Conservation (phyloP, 2,329 filamentous ascomycete species). For the Talaromyces sp. region DNA sequence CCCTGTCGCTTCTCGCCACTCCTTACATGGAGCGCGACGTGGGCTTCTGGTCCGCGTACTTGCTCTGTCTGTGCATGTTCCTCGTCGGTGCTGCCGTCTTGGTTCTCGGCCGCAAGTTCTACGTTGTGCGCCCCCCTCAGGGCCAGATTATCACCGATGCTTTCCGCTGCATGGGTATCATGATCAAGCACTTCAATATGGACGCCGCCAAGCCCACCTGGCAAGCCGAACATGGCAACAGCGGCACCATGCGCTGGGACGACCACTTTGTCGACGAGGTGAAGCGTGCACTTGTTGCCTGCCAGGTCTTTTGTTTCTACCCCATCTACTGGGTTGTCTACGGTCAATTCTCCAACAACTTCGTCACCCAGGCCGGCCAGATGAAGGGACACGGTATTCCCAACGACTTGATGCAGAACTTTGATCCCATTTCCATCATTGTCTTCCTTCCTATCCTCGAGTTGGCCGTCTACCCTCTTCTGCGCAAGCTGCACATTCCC, state of each 20-base stretch:
- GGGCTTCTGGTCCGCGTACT: slow-evolving; percentile 62
- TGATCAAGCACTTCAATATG: slow-evolving; percentile 46
- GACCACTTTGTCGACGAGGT: slow-evolving; percentile 68
- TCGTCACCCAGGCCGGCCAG: slow-evolving; percentile 47
- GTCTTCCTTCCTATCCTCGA: slow-evolving; percentile 71
- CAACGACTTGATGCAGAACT: slow-evolving; percentile 71
- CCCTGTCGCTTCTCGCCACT: slow-evolving; percentile 61
- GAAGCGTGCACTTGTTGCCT: slow-evolving; percentile 60
- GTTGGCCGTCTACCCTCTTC: slow-evolving; percentile 60
- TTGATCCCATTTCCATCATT: slow-evolving; percentile 70
- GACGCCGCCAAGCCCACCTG: slow-evolving; percentile 64
- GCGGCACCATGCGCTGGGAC: slow-evolving; percentile 52
- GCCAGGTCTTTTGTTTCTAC: slow-evolving; percentile 67
- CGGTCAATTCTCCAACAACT: slow-evolving; percentile 53
- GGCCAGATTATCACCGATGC: slow-evolving; percentile 62
- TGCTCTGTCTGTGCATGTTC: slow-evolving; percentile 60
- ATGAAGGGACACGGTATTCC: slow-evolving; percentile 65
- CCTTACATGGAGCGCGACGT: slow-evolving; percentile 62
- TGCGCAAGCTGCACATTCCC: slow-evolving; percentile 58
- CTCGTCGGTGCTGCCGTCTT: slow-evolving; percentile 55
- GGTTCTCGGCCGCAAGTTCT: slow-evolving; percentile 40
- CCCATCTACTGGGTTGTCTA: slow-evolving; percentile 41
- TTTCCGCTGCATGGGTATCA: slow-evolving; percentile 57
- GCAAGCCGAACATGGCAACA: slow-evolving; percentile 49
- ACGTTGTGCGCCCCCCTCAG: slow-evolving; percentile 48